A percentile compares a stretch with the other conserved stretches of the same genome.
These are phyloP conservation scores for Penicillium sp. DNA, from an alignment of 2,329 filamentous ascomycete species.

Conservation along the genomic window DNA sequence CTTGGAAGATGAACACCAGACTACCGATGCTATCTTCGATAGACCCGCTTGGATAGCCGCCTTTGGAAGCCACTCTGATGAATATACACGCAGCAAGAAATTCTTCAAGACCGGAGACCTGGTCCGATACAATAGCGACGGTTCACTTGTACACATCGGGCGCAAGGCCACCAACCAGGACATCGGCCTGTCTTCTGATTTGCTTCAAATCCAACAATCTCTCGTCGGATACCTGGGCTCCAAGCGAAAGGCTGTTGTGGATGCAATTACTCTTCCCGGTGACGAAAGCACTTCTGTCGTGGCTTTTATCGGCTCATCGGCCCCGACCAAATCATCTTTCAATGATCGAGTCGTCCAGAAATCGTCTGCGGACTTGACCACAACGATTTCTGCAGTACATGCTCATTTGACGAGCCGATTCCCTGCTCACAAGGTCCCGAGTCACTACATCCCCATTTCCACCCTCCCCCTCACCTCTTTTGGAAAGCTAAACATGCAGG, in stretches of 20 bases:
- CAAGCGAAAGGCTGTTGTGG: conserved; percentile 26
- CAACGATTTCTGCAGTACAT: conserved; percentile 19
- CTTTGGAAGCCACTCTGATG: not conserved
- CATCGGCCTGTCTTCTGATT: conserved; percentile 3
- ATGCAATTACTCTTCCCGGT: conserved; percentile 13
- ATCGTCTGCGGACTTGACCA: conserved; percentile 18
- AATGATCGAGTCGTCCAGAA: conserved; percentile 13
- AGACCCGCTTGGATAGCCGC: conserved; percentile 33
- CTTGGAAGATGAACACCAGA: conserved; percentile 53
- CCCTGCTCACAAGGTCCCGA: conserved; percentile 41
- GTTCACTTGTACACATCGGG: conserved; percentile 38
- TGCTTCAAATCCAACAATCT: conserved; percentile 16
- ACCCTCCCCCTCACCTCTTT: conserved; percentile 35
- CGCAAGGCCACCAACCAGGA: conserved; percentile 26
- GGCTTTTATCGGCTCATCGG: conserved; percentile 25
- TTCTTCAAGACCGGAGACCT: conserved; percentile 46
- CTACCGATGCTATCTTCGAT: conserved; percentile 57
- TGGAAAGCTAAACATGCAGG: conserved; percentile 39
- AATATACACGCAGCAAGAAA: not conserved
- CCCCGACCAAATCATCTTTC: not conserved
- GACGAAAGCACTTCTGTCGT: conserved; percentile 12
- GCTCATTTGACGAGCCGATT: conserved; percentile 29
- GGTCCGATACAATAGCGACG: conserved; percentile 43
- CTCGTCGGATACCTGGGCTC: conserved; percentile 14
- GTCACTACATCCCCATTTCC: conserved; percentile 37